Base-by-base conservation (phyloP, 331 rosid genomes). In the Rosa hybrid region DNA sequence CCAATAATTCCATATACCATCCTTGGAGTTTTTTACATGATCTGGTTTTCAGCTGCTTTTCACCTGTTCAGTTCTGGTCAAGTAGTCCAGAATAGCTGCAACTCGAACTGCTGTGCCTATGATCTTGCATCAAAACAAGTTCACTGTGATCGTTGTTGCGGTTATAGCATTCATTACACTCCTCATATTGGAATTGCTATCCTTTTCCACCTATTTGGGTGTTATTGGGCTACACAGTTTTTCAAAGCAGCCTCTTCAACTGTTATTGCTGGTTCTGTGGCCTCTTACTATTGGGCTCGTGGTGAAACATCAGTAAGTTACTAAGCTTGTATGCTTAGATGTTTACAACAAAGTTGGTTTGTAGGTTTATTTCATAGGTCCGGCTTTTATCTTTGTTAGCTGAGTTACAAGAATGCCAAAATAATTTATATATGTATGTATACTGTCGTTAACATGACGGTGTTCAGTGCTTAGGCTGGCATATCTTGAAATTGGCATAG, bases 201-300 rank as follows among this genome's bases (percentile, higher is more conserved):
- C 77, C 92, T 96, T 76, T 96, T 96, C 86, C 99, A 96, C 88
- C 88, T 96, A 57, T 89, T 96, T 80, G 99, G 99, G 42, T 86
- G 98, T 84, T 96, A 89, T 77, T 96, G 99, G 99, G 97, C 86
- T 64, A 96, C 97, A 68, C 98, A 96, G 72, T 96, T 93, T 89
- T 87, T 93, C 68, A 84, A 91, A 71, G 96, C 99, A 62, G 90
- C 89, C 88, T 93, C 98, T 45, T 89, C 97, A n/a, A 91, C 99
- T 0, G 94, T 96, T 62, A 89, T 96, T 86, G 99, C 98, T 9
- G 99, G 99, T 67, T 90, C 97, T 60, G 97, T 96, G 46, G 98
- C 99, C 64, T 89, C 98, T 56, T 96, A 96, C 74, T 96, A 96
- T 74, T 96, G 99, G 99, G 94, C 94, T 68, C 88, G 86, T 23